Evolutionary conservation across 306 rosid genomes (phyloP), one percentile per base, ranked within the genome.

Genomic region (Vigna angularis): DNA sequence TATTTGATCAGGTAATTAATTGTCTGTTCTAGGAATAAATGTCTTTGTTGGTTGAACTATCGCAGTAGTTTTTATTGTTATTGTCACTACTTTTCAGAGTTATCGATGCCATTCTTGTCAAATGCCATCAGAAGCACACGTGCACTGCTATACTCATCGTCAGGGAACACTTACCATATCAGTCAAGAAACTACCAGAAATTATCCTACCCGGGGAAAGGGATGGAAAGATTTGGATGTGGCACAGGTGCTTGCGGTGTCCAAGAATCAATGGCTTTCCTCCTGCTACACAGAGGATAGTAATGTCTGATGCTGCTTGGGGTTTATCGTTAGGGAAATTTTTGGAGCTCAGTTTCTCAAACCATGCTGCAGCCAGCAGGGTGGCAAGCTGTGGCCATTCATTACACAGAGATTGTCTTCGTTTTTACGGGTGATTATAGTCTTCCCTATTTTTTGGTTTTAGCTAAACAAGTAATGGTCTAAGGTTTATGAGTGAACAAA

Each of bases 261-360:
- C 98, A 57, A 88, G 97, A 79, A 81, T 62, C 78, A 83, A 83
- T 76, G 97, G 99, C n/a, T 96, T 90, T 84, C 99, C 99, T 67
- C 97, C 97, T 64, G 96, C 99, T 57, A 96, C 97, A 63, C 88
- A 85, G 36, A 87, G 99, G 87, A 88, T 96, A 81, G 81, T 96
- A 70, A 96, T 96, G 99, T 93, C 99, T 68, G 97, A 96, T 86
- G 99, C 99, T 75, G 99, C 99, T 32, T 96, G 99, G 99, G 99
- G 98, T 79, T 87, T 96, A 79, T 96, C 99, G 20, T 93, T 96
- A 70, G 99, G 99, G 70, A 96, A 96, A 81, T 96, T 96, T 90
- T 89, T 96, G 96, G 99, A 96, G 92, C 98, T 96, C 76, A 96
- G 99, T 79, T 96, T 96, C 85, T 96, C 99, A 67, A 96, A 93